phyloP scores from a whole-genome alignment of 2,329 filamentous ascomycete genomes.

The Diaporthe citriasiana region DNA sequence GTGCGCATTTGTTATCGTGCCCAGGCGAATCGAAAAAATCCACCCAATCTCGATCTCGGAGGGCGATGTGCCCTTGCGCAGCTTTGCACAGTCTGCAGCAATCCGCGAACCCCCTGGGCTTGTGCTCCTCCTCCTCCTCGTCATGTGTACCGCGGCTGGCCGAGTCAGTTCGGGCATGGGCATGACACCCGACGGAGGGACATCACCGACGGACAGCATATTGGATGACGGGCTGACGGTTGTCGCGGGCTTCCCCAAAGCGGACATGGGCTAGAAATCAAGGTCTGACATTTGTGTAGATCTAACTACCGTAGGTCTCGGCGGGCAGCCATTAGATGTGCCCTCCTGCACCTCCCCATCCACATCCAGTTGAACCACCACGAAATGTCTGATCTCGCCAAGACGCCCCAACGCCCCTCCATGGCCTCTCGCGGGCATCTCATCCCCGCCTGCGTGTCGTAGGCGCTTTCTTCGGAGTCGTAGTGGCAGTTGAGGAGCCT shows the following conservation, averaged over 20 bases:
- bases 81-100: slow-evolving; percentile 40
- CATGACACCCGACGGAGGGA: slow-evolving; percentile 5
- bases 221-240: slow-evolving; percentile 25
- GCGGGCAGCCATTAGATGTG: slow-evolving; percentile 32
- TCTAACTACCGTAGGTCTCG: slow-evolving; percentile 35
- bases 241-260: slow-evolving; percentile 32
- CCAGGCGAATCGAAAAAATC: slow-evolving; percentile 34
- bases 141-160: slow-evolving; percentile 14
- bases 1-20: slow-evolving; percentile 32
- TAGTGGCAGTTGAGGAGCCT: slow-evolving; percentile 41
- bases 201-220: neutral
- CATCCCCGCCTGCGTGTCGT: slow-evolving; percentile 60
- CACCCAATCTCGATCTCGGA: slow-evolving; percentile 17
- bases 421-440: slow-evolving; percentile 28
- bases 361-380: slow-evolving; percentile 17
- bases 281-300: slow-evolving; percentile 35
- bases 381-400: slow-evolving; percentile 24
- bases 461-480: slow-evolving; percentile 55
- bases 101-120: slow-evolving; percentile 29
- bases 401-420: slow-evolving; percentile 1
- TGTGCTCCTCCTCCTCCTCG: slow-evolving; percentile 1
- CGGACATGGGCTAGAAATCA: slow-evolving; percentile 20
- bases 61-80: slow-evolving; percentile 15
- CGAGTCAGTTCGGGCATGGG: slow-evolving; percentile 29
- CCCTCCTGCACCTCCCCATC: slow-evolving; percentile 26